Conservation (phyloP, 2,329 filamentous ascomycete species). For the Cladosporium halotolerans region DNA sequence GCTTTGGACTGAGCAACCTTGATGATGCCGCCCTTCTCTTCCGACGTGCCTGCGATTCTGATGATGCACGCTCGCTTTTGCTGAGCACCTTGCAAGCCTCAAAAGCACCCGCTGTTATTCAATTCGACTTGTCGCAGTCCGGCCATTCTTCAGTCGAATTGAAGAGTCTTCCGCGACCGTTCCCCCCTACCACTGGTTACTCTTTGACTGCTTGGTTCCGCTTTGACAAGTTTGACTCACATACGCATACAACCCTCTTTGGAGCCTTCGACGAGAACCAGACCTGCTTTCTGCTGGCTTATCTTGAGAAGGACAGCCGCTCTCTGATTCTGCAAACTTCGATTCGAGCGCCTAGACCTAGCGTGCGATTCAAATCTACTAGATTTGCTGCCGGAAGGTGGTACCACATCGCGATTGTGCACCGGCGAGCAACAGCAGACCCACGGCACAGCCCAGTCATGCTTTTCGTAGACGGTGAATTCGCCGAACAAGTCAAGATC, state of each 20-base stretch:
- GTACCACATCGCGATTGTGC: constrained; percentile 91
- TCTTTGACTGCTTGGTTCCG: constrained; percentile 85
- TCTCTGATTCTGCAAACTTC: constrained; percentile 97
- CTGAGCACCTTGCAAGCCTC: constrained; percentile 68
- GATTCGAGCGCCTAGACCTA: constrained; percentile 75
- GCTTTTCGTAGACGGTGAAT: constrained; percentile 87
- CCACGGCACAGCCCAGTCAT: constrained; percentile 50
- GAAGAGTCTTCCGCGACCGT: constrained; percentile 73
- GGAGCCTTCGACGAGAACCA: constrained; percentile 89
- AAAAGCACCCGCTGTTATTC: constrained; percentile 74
- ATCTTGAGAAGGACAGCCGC: constrained; percentile 85
- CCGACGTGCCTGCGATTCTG: constrained; percentile 47
- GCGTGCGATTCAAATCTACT: constrained; percentile 84
- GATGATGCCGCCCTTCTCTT: constrained; percentile 76
- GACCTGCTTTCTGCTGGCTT: constrained; percentile 88
- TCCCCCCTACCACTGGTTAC: constrained; percentile 81
- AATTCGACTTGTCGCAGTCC: constrained; percentile 84
- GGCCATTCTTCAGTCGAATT: constrained; percentile 90
- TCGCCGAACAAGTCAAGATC: constrained; percentile 84
- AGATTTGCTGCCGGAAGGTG: constrained; percentile 70
- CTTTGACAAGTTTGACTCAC: constrained; percentile 77
- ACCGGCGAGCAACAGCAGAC: constrained; percentile 45
- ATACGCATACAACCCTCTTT: constrained; percentile 88
- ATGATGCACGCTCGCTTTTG: constrained; percentile 59
- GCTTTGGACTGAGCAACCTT: constrained; percentile 71